Conservation (phyloP, 1,284 basidiomycete species). For the Pterulicium gracile region DNA sequence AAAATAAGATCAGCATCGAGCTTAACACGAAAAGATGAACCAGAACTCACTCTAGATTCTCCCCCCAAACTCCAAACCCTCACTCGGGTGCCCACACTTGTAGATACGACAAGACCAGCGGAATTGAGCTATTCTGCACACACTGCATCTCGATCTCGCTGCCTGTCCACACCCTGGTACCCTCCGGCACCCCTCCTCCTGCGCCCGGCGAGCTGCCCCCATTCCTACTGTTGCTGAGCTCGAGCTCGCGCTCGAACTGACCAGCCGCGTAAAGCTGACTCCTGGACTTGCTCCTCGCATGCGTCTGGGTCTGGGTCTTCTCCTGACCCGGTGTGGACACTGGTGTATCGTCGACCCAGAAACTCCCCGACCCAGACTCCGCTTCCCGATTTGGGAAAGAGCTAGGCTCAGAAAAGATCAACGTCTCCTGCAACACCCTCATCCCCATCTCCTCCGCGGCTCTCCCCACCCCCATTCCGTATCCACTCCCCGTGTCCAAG, state of each 20-base stretch:
- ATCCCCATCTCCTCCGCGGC: slow-evolving; percentile 69
- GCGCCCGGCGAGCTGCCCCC: slow-evolving; percentile 7
- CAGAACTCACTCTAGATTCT: too few relatives aligned
- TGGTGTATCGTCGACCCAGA: slow-evolving; percentile 12
- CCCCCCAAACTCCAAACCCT: too few relatives aligned
- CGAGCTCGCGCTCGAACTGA: slow-evolving; percentile 44
- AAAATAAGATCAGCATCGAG: too few relatives aligned
- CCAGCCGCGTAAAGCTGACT: slow-evolving; percentile 58
- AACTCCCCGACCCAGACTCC: neutral
- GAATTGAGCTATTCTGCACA: slow-evolving; percentile 60
- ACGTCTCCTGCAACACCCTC: slow-evolving; percentile 72
- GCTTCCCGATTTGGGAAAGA: slow-evolving; percentile 10
- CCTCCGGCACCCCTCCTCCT: slow-evolving; percentile 30
- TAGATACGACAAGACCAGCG: slow-evolving; percentile 44
- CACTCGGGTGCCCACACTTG: slow-evolving; percentile 29
- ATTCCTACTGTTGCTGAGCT: too few relatives aligned
- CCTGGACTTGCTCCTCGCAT: slow-evolving; percentile 57
- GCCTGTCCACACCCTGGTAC: slow-evolving; percentile 62
- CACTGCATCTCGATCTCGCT: slow-evolving; percentile 60
- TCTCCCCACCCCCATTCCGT: slow-evolving; percentile 35
- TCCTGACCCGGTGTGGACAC: slow-evolving; percentile 12
- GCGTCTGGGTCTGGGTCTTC: too few relatives aligned
- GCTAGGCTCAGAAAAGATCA: slow-evolving; percentile 35
- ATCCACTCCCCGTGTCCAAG: slow-evolving; percentile 20
- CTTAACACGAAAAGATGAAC: too few relatives aligned